Percentiles rank a stretch among this genome's conserved stretches.
Evolutionary conservation across 148 eudicot species (phyloP).

Genomic region (Fagopyrum tataricum): DNA sequence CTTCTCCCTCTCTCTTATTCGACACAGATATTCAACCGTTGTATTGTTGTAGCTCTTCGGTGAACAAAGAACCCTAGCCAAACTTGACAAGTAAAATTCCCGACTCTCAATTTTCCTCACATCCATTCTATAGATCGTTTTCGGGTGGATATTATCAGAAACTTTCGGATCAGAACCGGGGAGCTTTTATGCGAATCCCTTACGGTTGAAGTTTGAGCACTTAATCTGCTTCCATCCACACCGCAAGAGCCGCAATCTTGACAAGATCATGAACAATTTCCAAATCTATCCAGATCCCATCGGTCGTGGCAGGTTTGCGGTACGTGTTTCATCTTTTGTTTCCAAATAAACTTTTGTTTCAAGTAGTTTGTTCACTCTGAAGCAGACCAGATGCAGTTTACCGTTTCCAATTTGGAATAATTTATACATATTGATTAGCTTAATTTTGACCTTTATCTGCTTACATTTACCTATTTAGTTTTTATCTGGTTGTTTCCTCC

Average conservation of each 20-base stretch:
- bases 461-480: background rate
- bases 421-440: background rate
- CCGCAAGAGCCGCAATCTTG: background rate
- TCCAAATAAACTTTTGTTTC: background rate
- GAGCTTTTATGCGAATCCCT: background rate
- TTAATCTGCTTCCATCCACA: background rate
- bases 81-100: background rate
- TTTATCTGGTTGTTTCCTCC: background rate
- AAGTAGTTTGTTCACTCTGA: background rate
- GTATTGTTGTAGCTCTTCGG: background rate
- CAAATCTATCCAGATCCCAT: conserved; percentile 77
- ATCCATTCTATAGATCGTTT: background rate
- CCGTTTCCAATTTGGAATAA: background rate
- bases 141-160: background rate
- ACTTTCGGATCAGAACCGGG: background rate
- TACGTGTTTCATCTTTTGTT: conserved; percentile 14
- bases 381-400: background rate
- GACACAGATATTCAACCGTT: background rate
- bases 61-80: conserved; percentile 3
- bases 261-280: conserved; percentile 61
- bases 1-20: background rate
- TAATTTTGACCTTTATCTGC: background rate
- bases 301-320: conserved; percentile 87
- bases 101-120: background rate
- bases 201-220: background rate